Evolutionary conservation across 75 land plant species (phyloP), one percentile per base, ranked within the genome.

Genomic region (Larix kaempferi): DNA sequence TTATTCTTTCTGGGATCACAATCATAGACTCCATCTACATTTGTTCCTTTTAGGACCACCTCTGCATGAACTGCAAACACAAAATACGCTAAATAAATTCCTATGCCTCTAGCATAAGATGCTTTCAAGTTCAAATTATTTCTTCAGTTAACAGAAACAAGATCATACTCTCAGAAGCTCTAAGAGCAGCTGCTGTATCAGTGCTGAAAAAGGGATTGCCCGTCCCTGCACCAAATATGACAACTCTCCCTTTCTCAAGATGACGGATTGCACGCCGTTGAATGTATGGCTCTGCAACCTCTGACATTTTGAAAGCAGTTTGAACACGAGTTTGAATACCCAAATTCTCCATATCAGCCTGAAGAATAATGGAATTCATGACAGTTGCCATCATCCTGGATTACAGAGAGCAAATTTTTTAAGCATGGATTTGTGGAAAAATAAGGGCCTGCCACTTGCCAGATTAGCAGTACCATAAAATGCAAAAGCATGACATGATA

Each of bases 371-470:
- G 11, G 96, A 85, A 37, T 93, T 93, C 96, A 93, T 91, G 41
- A 89, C 83, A 12, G 91, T 88, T 76, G 94, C 96, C 96, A 93
- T 93, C 94, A 93, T 93, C 33, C 96, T 93, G 93, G 0, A 37
- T 16, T 54, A 41, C 19, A 33, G 54, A 55, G 6, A 59, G 29
- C 58, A 29, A 76, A 26, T 6, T 55, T 69, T 41, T 12, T 69
- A 11, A 69, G 73, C 54, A 69, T 4, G 3, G 3, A 69, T 69
- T 41, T 69, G n/a, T 16, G 14, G 10, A 69, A 21, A 21, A 1
- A 69, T 3, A 21, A n/a, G 12, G 41, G 52, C 49, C 10, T 44
- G 22, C 19, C 52, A 69, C n/a, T 41, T 41, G n/a, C 73, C 35
- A 69, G 1, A 41, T 39, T 41, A 69, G 73, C 21, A 11, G 25